Evolutionary conservation across 352 stramenopile species (phyloP), one percentile per base, ranked within the genome.

Genomic region (Globisporangium uncinulatum): DNA sequence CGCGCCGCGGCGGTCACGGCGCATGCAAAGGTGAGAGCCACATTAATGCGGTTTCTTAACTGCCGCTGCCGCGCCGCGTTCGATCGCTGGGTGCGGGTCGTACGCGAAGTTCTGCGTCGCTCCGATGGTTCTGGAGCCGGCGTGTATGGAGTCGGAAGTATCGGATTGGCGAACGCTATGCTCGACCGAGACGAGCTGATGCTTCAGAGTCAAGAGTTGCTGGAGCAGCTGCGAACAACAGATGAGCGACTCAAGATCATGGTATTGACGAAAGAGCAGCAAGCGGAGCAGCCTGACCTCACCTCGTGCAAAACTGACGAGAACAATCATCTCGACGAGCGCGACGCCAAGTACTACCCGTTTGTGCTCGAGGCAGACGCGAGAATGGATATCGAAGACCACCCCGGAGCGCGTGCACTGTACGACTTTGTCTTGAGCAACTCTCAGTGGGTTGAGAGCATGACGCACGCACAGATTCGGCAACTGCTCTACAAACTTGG

Each of bases 331-430:
- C 8, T 36, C n/a, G 56, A 61, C 20, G 57, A 51, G 48, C 62
- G 69, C 32, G 66, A 77, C 15, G 9, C 17, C 36, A 86, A 76
- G 39, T 84, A 68, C 24, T 71, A 68, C n/a, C 45, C 65, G 0
- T 69, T 73, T 50, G 48, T 86, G 46, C 37, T 87, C 6, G 71
- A 93, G 67, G 80, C 73, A 0, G 75, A 88, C 21, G 59, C 77
- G 14, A 83, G 78, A 43, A 75, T 87, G 70, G 65, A 79, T 50
- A 41, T 90, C 31, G 60, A 70, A 43, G 70, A 89, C 11, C 82
- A 71, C 19, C 65, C 71, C 15, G 67, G 64, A 43, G 80, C 79
- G 8, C 55, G 70, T 9, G 57, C 34, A 0, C 59, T 83, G 13
- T 90, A 83, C 57, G 59, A 78, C 1, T 20, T 67, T 47, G 71